phyloP scores from a whole-genome alignment of 768 basidiomycete species.

The Infundibulicybe gibba region DNA sequence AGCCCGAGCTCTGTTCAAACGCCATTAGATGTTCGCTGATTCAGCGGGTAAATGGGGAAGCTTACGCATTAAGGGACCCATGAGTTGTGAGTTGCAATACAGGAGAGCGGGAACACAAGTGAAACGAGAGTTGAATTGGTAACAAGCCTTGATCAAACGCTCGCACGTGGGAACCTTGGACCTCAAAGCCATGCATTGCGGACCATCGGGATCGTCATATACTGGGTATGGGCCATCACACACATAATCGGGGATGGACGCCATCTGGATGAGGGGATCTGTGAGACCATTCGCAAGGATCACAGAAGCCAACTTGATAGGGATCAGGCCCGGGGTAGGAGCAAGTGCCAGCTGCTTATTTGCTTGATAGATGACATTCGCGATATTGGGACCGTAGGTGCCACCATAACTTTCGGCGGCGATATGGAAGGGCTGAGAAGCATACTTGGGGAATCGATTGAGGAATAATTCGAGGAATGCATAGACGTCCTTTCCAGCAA shows the following conservation, averaged over 20 bases:
- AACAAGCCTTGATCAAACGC: slow-evolving; percentile 68
- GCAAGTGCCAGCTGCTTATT: slow-evolving; percentile 56
- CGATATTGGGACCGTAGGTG: slow-evolving; percentile 83
- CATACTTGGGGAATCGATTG: slow-evolving; percentile 71
- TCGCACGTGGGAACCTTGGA: slow-evolving; percentile 73
- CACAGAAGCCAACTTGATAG: slow-evolving; percentile 79
- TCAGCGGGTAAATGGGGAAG: slow-evolving; percentile 12
- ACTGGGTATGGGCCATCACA: slow-evolving; percentile 83
- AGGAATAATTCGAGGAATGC: slow-evolving; percentile 82
- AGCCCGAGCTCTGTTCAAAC: slow-evolving; percentile 50
- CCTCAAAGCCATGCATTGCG: slow-evolving; percentile 61
- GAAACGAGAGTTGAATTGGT: slow-evolving; percentile 53
- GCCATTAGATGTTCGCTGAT: neutral
- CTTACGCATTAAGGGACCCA: slow-evolving; percentile 68
- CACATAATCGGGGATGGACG: slow-evolving; percentile 74
- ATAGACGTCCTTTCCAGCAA: slow-evolving; percentile 88
- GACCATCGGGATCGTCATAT: slow-evolving; percentile 64
- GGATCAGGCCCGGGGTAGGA: slow-evolving; percentile 46
- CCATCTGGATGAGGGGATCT: slow-evolving; percentile 80
- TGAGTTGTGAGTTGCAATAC: slow-evolving; percentile 78
- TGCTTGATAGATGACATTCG: slow-evolving; percentile 73
- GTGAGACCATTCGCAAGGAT: slow-evolving; percentile 89
- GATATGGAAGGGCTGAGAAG: slow-evolving; percentile 67
- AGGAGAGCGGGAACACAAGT: slow-evolving; percentile 70
- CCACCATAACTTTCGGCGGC: slow-evolving; percentile 81